Evolutionary conservation across 352 stramenopile species (phyloP), one percentile per base, ranked within the genome.

Genomic region (Phytophthora uliginosa): DNA sequence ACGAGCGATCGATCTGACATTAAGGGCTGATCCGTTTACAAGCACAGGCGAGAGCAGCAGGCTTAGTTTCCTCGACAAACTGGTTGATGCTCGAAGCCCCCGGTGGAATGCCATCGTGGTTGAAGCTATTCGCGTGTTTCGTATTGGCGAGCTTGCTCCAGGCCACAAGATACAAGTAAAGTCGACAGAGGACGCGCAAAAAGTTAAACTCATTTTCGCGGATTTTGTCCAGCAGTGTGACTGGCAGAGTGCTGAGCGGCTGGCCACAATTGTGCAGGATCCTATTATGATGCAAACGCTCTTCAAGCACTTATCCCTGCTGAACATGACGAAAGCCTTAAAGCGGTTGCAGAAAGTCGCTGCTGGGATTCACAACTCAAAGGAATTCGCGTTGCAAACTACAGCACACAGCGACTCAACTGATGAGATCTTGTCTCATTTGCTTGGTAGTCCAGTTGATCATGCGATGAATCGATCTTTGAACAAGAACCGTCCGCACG

Each of bases 21-120:
- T 75, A 7, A 55, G 20, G 34, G 7, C 24, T 51, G 40, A 13
- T 7, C 31, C 61, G 9, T 67, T 63, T 63, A 22, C 42, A 59
- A 22, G 8, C 3, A 22, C 38, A 31, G 62, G 62, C 18, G 74
- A 47, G 24, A 66, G 31, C 33, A 33, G 53, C 18, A 33, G 66
- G 1, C 17, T 67, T 3, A 40, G 22, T 7, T 66, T 85, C 22
- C 47, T 86, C 6, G 48, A 77, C 31, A 58, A 72, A 4, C 66
- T 89, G 18, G 60, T 86, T 53, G 69, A 51, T 48, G 56, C 69
- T 59, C 66, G 42, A 1, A 80, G 31, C 12, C 4, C 31, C 55
- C 71, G 79, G 24, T 86, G 75, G 81, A 90, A 90, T 71, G 61
- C 77, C 22, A 64, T 90, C 28, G 83, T 81, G 3, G 73, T 92